These are phyloP conservation scores for Seminavis robusta DNA, from an alignment of 108 stramenopile species.

Conservation along the genomic window DNA sequence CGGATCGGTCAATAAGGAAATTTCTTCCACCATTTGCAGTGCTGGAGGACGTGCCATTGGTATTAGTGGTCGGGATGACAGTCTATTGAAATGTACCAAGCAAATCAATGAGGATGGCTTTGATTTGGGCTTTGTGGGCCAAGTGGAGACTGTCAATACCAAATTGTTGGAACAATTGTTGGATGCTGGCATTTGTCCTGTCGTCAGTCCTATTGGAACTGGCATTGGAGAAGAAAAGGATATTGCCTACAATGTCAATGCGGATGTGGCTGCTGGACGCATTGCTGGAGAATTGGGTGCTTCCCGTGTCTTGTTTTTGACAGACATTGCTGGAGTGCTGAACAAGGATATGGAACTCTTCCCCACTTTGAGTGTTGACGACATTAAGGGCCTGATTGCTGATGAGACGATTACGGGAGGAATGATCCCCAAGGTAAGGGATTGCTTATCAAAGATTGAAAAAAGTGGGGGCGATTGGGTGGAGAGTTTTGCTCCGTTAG, in stretches of 20 bases:
- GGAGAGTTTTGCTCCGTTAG: not conserved
- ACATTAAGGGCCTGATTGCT: slow-evolving; percentile 74
- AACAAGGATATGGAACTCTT: slow-evolving; percentile 89
- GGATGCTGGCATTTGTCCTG: slow-evolving; percentile 83
- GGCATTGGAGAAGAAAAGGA: slow-evolving; percentile 62
- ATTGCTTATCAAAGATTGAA: slow-evolving; percentile 1
- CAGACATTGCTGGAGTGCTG: slow-evolving; percentile 95
- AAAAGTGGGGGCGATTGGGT: not conserved
- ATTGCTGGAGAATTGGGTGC: slow-evolving; percentile 91
- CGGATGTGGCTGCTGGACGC: slow-evolving; percentile 95
- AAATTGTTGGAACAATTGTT: slow-evolving; percentile 70
- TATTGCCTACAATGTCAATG: slow-evolving; percentile 94
- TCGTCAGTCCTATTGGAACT: slow-evolving; percentile 94
- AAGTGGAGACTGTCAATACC: slow-evolving; percentile 83
- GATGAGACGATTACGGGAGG: slow-evolving; percentile 95
- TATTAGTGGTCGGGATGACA: slow-evolving; percentile 89
- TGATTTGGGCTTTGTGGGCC: slow-evolving; percentile 89
- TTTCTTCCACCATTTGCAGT: slow-evolving; percentile 70
- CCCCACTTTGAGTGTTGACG: slow-evolving; percentile 51
- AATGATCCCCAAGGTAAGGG: slow-evolving; percentile 93
- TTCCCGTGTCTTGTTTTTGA: slow-evolving; percentile 88
- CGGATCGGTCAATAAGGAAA: slow-evolving; percentile 91
- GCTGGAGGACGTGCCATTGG: slow-evolving; percentile 88
- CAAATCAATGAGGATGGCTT: slow-evolving; percentile 53
- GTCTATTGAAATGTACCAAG: slow-evolving; percentile 76